phyloP scores from a whole-genome alignment of 2,329 filamentous ascomycete species.

The Penicillium sp. region DNA sequence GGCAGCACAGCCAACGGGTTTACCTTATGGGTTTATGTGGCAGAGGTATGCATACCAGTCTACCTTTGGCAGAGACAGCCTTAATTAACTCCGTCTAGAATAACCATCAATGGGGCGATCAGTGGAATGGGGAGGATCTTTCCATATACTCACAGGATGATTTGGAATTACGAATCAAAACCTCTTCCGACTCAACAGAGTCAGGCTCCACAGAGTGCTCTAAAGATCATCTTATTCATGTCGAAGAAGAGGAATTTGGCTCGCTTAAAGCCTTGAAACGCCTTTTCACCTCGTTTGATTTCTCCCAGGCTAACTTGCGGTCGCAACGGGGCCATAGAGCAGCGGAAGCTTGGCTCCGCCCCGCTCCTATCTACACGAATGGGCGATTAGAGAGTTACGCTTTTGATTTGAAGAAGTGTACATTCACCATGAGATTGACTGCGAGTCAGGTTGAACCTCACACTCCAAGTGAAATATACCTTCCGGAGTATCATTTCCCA shows the following conservation, averaged over 20 bases:
- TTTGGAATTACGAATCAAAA: slow-evolving; percentile 51
- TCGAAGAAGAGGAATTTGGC: not conserved
- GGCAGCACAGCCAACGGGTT: slow-evolving; percentile 80
- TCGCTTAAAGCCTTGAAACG: slow-evolving; percentile 52
- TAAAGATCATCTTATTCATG: not conserved
- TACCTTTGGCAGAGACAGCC: not conserved
- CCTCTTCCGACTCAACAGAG: not conserved
- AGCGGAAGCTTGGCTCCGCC: slow-evolving; percentile 88
- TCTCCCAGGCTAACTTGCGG: slow-evolving; percentile 53
- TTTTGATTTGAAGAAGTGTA: slow-evolving; percentile 78
- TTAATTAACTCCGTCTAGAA: slow-evolving; percentile 53
- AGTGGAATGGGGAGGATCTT: slow-evolving; percentile 96
- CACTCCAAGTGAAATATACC: slow-evolving; percentile 73
- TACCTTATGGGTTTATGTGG: slow-evolving; percentile 83
- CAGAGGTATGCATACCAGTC: slow-evolving; percentile 49
- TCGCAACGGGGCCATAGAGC: slow-evolving; percentile 73
- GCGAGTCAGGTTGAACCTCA: slow-evolving; percentile 58
- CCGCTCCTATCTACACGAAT: slow-evolving; percentile 71
- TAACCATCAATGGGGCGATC: slow-evolving; percentile 81
- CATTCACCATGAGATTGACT: slow-evolving; percentile 69
- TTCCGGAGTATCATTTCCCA: slow-evolving; percentile 92
- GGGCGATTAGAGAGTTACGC: slow-evolving; percentile 69
- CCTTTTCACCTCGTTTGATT: slow-evolving; percentile 55
- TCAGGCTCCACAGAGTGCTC: too few relatives aligned
- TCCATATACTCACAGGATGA: slow-evolving; percentile 88